Conservation (phyloP, 2,329 filamentous ascomycete genomes). For the Aspergillus fijiensis region DNA sequence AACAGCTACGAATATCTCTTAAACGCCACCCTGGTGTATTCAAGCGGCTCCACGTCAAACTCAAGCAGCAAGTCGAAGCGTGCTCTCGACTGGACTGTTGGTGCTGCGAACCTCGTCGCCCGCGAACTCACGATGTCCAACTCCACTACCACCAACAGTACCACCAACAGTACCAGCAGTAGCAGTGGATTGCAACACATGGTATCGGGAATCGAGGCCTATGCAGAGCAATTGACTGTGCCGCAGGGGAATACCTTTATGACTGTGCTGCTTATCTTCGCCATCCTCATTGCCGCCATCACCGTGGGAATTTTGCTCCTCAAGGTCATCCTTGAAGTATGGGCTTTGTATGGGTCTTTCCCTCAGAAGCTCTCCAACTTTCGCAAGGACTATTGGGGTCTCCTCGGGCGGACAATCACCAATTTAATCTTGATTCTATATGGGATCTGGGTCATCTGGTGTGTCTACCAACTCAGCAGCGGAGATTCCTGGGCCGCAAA, state of each 20-base stretch:
- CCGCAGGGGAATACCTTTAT: slow-evolving; percentile 92
- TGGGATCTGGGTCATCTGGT: slow-evolving; percentile 93
- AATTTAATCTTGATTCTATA: slow-evolving; percentile 89
- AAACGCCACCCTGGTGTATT: slow-evolving; percentile 73
- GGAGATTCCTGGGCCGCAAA: slow-evolving; percentile 96
- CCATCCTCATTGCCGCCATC: slow-evolving; percentile 80
- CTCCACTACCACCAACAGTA: slow-evolving; percentile 40
- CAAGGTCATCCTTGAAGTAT: slow-evolving; percentile 87
- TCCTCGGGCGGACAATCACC: slow-evolving; percentile 84
- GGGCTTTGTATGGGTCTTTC: slow-evolving; percentile 86
- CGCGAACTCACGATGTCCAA: slow-evolving; percentile 50
- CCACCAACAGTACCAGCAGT: slow-evolving; percentile 26
- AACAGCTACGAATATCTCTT: slow-evolving; percentile 72
- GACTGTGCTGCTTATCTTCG: slow-evolving; percentile 86
- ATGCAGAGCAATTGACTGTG: slow-evolving; percentile 78
- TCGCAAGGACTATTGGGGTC: slow-evolving; percentile 94
- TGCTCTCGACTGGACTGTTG: slow-evolving; percentile 48
- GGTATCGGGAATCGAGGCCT: slow-evolving; percentile 77
- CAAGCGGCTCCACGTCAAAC: slow-evolving; percentile 57
- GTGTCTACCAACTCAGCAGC: slow-evolving; percentile 89
- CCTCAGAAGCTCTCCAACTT: slow-evolving; percentile 77
- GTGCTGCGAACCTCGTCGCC: slow-evolving; percentile 49
- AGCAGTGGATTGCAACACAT: slow-evolving; percentile 49
- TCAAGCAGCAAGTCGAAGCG: slow-evolving; percentile 55
- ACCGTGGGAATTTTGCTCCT: slow-evolving; percentile 82